Evolutionary conservation across 2,329 filamentous ascomycete genomes (phyloP).

Genomic region (Talaromyces marneffei): DNA sequence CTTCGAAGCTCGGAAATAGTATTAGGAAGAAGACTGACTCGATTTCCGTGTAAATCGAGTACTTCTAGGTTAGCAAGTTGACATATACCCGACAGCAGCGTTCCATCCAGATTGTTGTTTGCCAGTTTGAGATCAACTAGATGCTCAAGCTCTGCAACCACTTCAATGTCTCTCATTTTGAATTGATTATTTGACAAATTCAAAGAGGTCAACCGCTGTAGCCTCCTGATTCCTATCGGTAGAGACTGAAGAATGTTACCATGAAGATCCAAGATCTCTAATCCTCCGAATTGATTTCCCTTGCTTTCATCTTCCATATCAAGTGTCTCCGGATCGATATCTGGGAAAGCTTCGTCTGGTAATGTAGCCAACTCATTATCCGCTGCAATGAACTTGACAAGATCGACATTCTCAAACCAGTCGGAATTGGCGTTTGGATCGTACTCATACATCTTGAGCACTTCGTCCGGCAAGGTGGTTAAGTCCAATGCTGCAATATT

Average conservation of each 20-base stretch:
- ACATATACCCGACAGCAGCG: constrained; percentile 58
- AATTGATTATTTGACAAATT: constrained; percentile 84
- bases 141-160: constrained; percentile 65
- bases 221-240: constrained; percentile 67
- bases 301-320: constrained; percentile 60
- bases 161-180: constrained; percentile 62
- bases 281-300: constrained; percentile 71
- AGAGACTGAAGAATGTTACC: constrained; percentile 70
- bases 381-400: constrained; percentile 76
- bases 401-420: constrained; percentile 89
- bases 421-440: constrained; percentile 60
- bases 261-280: constrained; percentile 79
- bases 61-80: constrained; percentile 66
- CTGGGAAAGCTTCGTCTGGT: constrained; percentile 71
- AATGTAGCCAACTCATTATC: constrained; percentile 81
- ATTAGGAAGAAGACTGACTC: constrained; percentile 63
- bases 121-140: constrained; percentile 77
- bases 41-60: constrained; percentile 76
- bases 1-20: constrained; percentile 61
- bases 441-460: constrained; percentile 85
- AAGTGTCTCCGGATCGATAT: constrained; percentile 52
- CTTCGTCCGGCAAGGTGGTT: constrained; percentile 71
- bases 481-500: constrained; percentile 84
- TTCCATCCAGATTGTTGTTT: constrained; percentile 67
- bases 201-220: constrained; percentile 69